phyloP scores from a whole-genome alignment of 2,329 filamentous ascomycete genomes.

The Alternaria angustiovoidea region DNA sequence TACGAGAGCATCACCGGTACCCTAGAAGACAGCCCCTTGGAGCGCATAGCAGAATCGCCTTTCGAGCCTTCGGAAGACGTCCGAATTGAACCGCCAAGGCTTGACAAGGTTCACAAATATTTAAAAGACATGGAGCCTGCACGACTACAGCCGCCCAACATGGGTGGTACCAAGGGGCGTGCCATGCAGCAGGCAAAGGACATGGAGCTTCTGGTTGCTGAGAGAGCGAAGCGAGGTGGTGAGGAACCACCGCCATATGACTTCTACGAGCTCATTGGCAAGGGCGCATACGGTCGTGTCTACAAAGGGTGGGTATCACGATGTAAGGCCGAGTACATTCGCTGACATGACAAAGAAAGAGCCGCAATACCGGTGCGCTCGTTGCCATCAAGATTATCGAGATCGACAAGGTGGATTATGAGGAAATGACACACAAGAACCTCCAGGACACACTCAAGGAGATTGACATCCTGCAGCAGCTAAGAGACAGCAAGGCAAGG shows the following conservation, averaged over 20 bases:
- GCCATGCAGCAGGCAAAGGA: slow-evolving; percentile 74
- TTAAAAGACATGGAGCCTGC: slow-evolving; percentile 40
- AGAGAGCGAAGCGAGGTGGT: slow-evolving; percentile 67
- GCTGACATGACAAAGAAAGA: slow-evolving; percentile 45
- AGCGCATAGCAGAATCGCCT: slow-evolving; percentile 37
- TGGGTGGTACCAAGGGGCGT: slow-evolving; percentile 61
- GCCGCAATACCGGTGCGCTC: slow-evolving; percentile 56
- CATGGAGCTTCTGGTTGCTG: slow-evolving; percentile 71
- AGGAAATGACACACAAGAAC: slow-evolving; percentile 51
- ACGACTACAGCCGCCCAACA: slow-evolving; percentile 39
- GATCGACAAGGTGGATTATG: slow-evolving; percentile 76
- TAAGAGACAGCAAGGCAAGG: slow-evolving; percentile 76
- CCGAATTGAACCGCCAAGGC: background rate
- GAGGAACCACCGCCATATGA: slow-evolving; percentile 70
- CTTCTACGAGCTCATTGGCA: slow-evolving; percentile 77
- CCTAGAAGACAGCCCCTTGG: slow-evolving; percentile 29
- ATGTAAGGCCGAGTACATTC: background rate
- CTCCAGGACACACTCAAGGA: slow-evolving; percentile 66
- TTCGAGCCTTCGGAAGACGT: slow-evolving; percentile 15
- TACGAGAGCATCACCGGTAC: slow-evolving; percentile 24
- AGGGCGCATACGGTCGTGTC: slow-evolving; percentile 76
- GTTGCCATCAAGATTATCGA: slow-evolving; percentile 86
- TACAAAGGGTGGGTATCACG: slow-evolving; percentile 66
- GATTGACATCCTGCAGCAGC: slow-evolving; percentile 72
- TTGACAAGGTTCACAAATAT: slow-evolving; percentile 11